Conservation (phyloP, 305 asterid species). For the Solanum hybrid region DNA sequence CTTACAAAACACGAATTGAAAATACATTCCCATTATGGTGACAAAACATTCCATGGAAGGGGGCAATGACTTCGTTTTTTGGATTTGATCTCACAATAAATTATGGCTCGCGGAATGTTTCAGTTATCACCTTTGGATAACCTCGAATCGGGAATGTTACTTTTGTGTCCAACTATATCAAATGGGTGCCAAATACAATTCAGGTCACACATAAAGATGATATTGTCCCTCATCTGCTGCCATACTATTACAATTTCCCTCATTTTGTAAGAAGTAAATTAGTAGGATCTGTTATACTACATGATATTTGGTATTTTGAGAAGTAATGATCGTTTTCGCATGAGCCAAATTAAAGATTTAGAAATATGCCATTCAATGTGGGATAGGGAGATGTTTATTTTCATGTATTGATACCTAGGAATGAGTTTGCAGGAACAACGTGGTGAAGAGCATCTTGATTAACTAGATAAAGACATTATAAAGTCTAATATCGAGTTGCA, state of each 20-base stretch:
- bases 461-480: too few relatives aligned
- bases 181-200: constrained; percentile 61
- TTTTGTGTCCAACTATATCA: constrained; percentile 61
- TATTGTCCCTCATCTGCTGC: constrained; percentile 97
- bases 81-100: constrained; percentile 17
- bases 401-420: too few relatives aligned
- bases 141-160: constrained; percentile 89
- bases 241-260: constrained; percentile 57
- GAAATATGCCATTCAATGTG: too few relatives aligned
- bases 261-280: background rate
- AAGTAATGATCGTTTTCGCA: background rate
- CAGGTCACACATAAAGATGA: constrained; percentile 82
- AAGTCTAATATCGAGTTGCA: too few relatives aligned
- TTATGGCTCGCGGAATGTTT: constrained; percentile 51
- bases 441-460: too few relatives aligned
- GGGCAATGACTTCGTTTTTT: background rate
- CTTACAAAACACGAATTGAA: background rate
- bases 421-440: too few relatives aligned
- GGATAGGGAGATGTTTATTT: too few relatives aligned
- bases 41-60: background rate
- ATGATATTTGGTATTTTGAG: background rate
- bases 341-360: too few relatives aligned
- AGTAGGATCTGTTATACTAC: background rate
- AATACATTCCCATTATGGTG: background rate
- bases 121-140: constrained; percentile 90